Base-by-base conservation (phyloP, 1,284 basidiomycete species). In the Agaricales sp. region DNA sequence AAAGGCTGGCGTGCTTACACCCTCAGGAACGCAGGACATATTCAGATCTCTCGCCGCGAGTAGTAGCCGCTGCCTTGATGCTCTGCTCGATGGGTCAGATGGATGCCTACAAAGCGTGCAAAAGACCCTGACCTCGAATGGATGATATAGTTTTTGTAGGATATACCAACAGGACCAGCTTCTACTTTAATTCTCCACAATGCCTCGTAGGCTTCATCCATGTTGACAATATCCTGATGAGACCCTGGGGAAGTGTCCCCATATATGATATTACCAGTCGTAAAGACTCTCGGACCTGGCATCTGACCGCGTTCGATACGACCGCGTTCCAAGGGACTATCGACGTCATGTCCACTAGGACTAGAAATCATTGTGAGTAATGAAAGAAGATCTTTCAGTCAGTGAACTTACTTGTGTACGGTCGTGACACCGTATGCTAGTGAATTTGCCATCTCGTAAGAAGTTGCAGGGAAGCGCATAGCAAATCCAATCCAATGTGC, bases 81-180 rank as follows among this genome's bases (percentile, higher is more conserved):
- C 82, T 14, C 82, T 81, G 53, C 20, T 51, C 4, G 20, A 20
- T 4, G 24, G 46, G n/a, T 49, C 22, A 49, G 43, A 12, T 30
- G 21, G 13, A 24, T 2, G 25, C 48, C n/a, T 37, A 21, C 21
- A 4, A 12, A 20, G 4, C 43, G 51, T 23, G 14, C 21, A 25
- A 45, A 16, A 26, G 8, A 43, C 11, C 19, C 13, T 24, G 26
- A 37, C 59, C 66, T 37, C 54, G 80, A 78, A 78, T 71, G 21
- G 74, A 76, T n/a, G 83, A 82, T 14, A 57, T 87, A 87, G 54
- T 85, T 87, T 65, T 87, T 87, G 59, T 87, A 87, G 11, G 82
- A 85, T 56, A 80, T 80, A 53, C 73, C 76, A 0, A 75, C 73
- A 11, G 77, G 73, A 1, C 84, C 84, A 39, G 80, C 83, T 58